These are phyloP conservation scores for Sutorius australiensis DNA, from an alignment of 768 basidiomycete species.

Conservation along the genomic window DNA sequence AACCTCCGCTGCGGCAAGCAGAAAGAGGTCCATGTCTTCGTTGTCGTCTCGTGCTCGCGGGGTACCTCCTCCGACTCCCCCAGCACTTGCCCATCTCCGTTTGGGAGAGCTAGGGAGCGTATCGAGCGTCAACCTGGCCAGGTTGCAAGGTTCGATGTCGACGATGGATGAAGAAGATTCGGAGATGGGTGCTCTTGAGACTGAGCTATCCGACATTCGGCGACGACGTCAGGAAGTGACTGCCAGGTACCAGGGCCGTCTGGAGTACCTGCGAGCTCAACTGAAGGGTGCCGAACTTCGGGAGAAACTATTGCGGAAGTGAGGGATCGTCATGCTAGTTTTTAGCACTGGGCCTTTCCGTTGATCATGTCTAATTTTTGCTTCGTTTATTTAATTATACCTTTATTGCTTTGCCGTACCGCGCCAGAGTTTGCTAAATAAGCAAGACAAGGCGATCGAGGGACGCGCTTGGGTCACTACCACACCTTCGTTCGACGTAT, in stretches of 20 bases:
- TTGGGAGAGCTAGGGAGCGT: slow-evolving; percentile 36
- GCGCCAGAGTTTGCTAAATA: neutral
- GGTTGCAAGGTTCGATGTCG: slow-evolving; percentile 30
- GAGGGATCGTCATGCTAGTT: slow-evolving; percentile 11
- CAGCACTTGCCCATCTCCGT: slow-evolving; percentile 28
- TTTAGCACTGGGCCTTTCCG: slow-evolving; percentile 2
- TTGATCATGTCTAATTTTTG: slow-evolving; percentile 12
- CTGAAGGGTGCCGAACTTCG: slow-evolving; percentile 80
- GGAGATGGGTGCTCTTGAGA: slow-evolving; percentile 40
- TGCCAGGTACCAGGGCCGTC: slow-evolving; percentile 65
- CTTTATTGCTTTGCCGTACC: neutral
- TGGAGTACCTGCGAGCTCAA: slow-evolving; percentile 79
- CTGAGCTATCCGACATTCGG: slow-evolving; percentile 68
- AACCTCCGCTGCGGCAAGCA: slow-evolving; percentile 33
- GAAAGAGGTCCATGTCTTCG: slow-evolving; percentile 63
- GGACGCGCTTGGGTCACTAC: neutral
- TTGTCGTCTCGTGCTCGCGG: slow-evolving; percentile 45
- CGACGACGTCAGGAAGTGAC: slow-evolving; percentile 67
- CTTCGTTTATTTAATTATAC: slow-evolving; percentile 15
- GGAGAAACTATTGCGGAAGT: slow-evolving; percentile 72
- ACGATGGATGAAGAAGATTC: slow-evolving; percentile 37
- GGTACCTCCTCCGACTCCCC: slow-evolving; percentile 34
- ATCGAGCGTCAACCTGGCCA: slow-evolving; percentile 49
- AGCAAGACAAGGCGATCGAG: neutral
- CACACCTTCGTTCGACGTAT: neutral